Percentiles rank a stretch among this genome's conserved stretches.
These are phyloP conservation scores for Vigna unguiculata DNA, from an alignment of 306 rosid genomes.

Conservation along the genomic window DNA sequence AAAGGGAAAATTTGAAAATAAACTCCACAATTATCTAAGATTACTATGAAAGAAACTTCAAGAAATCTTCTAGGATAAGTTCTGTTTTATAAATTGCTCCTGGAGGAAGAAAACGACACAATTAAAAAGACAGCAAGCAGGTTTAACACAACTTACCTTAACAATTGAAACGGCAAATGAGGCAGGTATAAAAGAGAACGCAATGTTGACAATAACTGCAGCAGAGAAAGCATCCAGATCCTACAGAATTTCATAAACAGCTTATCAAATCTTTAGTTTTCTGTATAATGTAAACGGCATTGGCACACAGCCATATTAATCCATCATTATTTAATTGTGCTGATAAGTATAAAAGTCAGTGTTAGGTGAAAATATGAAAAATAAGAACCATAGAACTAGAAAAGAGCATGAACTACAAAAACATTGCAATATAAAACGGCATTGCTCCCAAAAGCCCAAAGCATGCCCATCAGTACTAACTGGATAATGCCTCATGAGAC, in stretches of 20 bases:
- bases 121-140: slow-evolving; percentile 15
- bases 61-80: background rate
- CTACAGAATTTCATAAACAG: slow-evolving; percentile 56
- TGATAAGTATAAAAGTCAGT: slow-evolving; percentile 22
- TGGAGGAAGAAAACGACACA: background rate
- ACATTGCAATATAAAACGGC: slow-evolving; percentile 5
- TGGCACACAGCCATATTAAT: slow-evolving; percentile 10
- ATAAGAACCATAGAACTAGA: slow-evolving; percentile 10
- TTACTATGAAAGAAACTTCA: slow-evolving; percentile 12
- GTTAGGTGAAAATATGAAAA: slow-evolving; percentile 36
- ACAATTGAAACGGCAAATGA: slow-evolving; percentile 95
- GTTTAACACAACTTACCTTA: slow-evolving; percentile 66
- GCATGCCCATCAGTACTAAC: background rate
- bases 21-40: slow-evolving; percentile 31
- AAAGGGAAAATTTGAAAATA: slow-evolving; percentile 26
- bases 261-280: slow-evolving; percentile 45
- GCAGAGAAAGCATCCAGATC: slow-evolving; percentile 98
- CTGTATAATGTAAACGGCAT: background rate
- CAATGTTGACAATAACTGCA: slow-evolving; percentile 84
- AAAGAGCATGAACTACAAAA: slow-evolving; percentile 3
- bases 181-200: slow-evolving; percentile 95
- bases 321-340: background rate
- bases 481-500: slow-evolving; percentile 3
- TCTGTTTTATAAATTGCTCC: slow-evolving; percentile 4
- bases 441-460: slow-evolving; percentile 23